Evolutionary conservation across 805 yeast genomes (phyloP), one percentile per base, ranked within the genome.

Genomic region (Soucietia sequanensis): DNA sequence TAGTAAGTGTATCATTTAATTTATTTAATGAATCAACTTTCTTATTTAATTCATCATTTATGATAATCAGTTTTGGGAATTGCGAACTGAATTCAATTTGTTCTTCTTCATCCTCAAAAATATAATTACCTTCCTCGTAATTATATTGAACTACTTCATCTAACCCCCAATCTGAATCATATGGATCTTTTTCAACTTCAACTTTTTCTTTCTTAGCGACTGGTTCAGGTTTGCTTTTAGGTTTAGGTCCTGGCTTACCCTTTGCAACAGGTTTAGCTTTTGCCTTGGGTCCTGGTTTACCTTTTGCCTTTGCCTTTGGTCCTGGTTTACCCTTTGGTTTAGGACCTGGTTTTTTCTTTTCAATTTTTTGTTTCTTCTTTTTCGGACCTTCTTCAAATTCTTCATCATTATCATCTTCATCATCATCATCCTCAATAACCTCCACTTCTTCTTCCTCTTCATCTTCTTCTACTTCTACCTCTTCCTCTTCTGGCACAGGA

Each of bases 151-250:
- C 37, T n/a, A 60, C 52, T n/a, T 60, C 68, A 10, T 64, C 71
- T 11, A 67, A 38, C 5, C 74, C 74, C 74, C 74, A 68, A 49
- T 68, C 74, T 6, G 65, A 51, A 34, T 62, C 64, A 27, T 60
- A 55, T 20, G 31, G 21, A 11, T 40, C 44, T 4, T 27, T 12
- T 17, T 16, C 15, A 24, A 11, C 17, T 20, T 19, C 28, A 17
- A 14, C 19, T 19, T 27, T 27, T n/a, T 24, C 31, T 9, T 27
- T 27, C n/a, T n/a, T n/a, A n/a, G n/a, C n/a, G n/a, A n/a, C n/a
- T 15, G 36, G 31, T 2, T 27, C 20, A 6, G 34, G 14, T 16
- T 23, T 24, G 9, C 28, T 18, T 18, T 31, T 31, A n/a, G 33
- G 11, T 21, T 20, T 22, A n/a, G 29, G 29, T 14, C n/a, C n/a